Conservation (phyloP, 345 rosid genomes). For the Streptanthus diversifolius region DNA sequence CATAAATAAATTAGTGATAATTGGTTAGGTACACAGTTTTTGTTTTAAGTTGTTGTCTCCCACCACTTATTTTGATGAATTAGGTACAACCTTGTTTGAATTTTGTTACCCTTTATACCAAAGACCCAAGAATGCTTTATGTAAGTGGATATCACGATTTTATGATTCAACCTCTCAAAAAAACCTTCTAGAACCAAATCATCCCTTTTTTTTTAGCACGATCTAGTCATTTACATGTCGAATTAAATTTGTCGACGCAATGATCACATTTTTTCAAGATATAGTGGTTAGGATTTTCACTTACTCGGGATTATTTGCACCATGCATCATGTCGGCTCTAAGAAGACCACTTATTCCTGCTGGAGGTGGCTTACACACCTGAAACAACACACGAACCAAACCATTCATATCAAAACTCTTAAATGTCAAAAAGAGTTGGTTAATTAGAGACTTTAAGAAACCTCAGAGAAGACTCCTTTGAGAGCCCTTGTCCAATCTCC, state of each 20-base stretch:
- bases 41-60: constrained; percentile 22
- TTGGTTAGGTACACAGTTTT: constrained; percentile 25
- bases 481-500: constrained; percentile 87
- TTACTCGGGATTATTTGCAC: constrained; percentile 53
- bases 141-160: constrained; percentile 32
- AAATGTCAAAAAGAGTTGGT: neutral
- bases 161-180: neutral
- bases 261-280: constrained; percentile 22
- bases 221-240: neutral
- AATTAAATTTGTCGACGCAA: neutral
- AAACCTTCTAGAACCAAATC: constrained; percentile 25
- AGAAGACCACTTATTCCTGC: constrained; percentile 66
- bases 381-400: neutral
- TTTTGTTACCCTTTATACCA: neutral
- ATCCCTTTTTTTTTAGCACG: constrained; percentile 1
- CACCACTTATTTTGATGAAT: constrained; percentile 13
- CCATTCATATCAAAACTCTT: constrained; percentile 5
- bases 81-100: constrained; percentile 13
- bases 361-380: constrained; percentile 63
- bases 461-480: constrained; percentile 65
- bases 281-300: constrained; percentile 24
- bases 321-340: constrained; percentile 56
- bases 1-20: neutral
- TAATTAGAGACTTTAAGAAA: neutral
- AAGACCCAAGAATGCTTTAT: constrained; percentile 2